Conservation (phyloP, 1,284 basidiomycete genomes). For the Malassezia furfur region DNA sequence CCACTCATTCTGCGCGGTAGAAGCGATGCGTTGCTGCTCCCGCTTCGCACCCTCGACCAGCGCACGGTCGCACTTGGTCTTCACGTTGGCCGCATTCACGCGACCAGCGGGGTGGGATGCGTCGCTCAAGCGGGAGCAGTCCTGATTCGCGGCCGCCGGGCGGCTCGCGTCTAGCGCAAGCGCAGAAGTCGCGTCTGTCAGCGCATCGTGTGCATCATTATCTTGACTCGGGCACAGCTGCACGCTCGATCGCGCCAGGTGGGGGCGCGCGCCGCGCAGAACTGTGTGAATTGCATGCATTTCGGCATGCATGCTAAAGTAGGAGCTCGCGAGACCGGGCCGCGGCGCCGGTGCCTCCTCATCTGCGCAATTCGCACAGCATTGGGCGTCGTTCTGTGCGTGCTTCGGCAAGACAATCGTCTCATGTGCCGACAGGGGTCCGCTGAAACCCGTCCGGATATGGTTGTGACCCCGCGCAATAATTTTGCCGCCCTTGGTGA, state of each 20-base stretch:
- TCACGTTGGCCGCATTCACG: background rate
- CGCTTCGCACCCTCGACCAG: constrained; percentile 22
- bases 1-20: constrained; percentile 16
- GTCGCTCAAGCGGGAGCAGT: constrained; percentile 20
- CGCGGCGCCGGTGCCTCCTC: background rate
- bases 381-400: background rate
- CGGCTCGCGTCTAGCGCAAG: background rate
- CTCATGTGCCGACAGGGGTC: constrained; percentile 13
- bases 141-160: background rate
- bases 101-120: constrained; percentile 1
- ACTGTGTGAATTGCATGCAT: constrained; percentile 20
- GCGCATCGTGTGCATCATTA: background rate
- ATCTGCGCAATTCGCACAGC: background rate
- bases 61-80: constrained; percentile 16
- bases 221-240: constrained; percentile 6
- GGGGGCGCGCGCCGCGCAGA: constrained; percentile 17
- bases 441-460: constrained; percentile 20
- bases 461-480: constrained; percentile 20
- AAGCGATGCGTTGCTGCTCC: constrained; percentile 22
- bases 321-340: constrained; percentile 2
- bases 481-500: constrained; percentile 24
- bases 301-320: constrained; percentile 24
- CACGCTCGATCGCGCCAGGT: constrained; percentile 10
- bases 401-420: constrained; percentile 5
- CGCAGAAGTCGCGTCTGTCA: background rate